These are phyloP conservation scores for Lenzites betulinus DNA, from an alignment of 768 basidiomycete genomes.

Conservation along the genomic window DNA sequence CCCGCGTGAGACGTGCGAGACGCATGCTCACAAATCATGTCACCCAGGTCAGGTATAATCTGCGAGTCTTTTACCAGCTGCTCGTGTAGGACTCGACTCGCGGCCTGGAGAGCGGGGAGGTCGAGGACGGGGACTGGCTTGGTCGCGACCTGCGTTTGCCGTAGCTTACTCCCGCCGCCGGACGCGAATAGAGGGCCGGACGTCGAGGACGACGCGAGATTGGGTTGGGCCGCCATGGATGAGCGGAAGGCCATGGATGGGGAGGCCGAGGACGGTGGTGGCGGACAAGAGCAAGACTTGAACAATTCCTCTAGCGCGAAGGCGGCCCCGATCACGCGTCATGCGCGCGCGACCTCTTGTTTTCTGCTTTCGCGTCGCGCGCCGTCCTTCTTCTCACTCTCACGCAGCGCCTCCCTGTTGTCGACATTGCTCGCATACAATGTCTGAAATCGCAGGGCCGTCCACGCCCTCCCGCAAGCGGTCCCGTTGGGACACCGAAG, in stretches of 20 bases:
- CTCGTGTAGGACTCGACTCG: slow-evolving; percentile 67
- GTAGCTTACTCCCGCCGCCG: slow-evolving; percentile 18
- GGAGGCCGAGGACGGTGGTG: slow-evolving; percentile 6
- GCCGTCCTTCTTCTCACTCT: not conserved
- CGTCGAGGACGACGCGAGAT: slow-evolving; percentile 17
- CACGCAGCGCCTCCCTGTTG: not conserved
- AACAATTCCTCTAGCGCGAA: slow-evolving; percentile 15
- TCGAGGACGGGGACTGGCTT: slow-evolving; percentile 46
- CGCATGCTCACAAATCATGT: slow-evolving; percentile 39
- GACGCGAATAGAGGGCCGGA: slow-evolving; percentile 12
- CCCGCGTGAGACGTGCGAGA: not conserved
- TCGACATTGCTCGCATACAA: not conserved
- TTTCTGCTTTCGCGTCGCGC: slow-evolving; percentile 2
- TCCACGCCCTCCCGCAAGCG: slow-evolving; percentile 68
- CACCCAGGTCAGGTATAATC: slow-evolving; percentile 74
- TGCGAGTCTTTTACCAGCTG: slow-evolving; percentile 73
- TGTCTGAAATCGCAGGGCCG: slow-evolving; percentile 33
- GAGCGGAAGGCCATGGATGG: slow-evolving; percentile 16
- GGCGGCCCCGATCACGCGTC: slow-evolving; percentile 21
- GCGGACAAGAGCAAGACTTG: slow-evolving; percentile 21
- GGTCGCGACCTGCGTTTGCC: slow-evolving; percentile 21
- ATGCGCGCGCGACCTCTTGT: slow-evolving; percentile 22
- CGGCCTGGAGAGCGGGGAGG: slow-evolving; percentile 61
- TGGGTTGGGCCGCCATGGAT: slow-evolving; percentile 10
- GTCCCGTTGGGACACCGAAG: slow-evolving; percentile 71